These are phyloP conservation scores for Aspergillus eucalypticola DNA, from an alignment of 2,329 filamentous ascomycete species.

Conservation along the genomic window DNA sequence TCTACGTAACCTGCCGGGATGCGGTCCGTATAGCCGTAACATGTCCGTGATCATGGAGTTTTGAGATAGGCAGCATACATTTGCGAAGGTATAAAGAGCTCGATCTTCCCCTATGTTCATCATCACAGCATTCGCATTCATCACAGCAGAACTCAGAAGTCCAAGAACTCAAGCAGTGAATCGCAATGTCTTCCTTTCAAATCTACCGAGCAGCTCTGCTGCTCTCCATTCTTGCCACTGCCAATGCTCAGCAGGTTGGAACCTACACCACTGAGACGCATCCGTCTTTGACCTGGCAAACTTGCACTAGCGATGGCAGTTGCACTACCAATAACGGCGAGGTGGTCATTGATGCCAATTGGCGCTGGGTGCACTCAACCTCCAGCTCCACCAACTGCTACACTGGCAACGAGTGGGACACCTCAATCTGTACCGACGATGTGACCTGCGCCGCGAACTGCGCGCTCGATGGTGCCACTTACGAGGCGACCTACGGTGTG, in stretches of 20 bases:
- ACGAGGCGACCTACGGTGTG: conserved; percentile 54
- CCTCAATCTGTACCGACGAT: conserved; percentile 51
- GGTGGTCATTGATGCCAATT: conserved; percentile 58
- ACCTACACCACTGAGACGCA: conserved; percentile 37
- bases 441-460: conserved; percentile 57
- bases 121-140: conserved; percentile 6
- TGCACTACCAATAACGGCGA: conserved; percentile 54
- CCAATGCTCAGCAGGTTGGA: conserved; percentile 26
- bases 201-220: conserved; percentile 21
- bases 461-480: conserved; percentile 59
- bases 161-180: not conserved
- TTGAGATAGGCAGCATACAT: not conserved
- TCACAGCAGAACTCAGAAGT: not conserved
- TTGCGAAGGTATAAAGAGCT: conserved; percentile 1
- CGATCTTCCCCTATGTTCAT: not conserved
- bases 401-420: conserved; percentile 54
- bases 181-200: conserved; percentile 7
- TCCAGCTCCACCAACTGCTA: conserved; percentile 59
- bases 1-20: conserved; percentile 7
- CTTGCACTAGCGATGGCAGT: conserved; percentile 51
- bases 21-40: conserved; percentile 20
- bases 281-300: conserved; percentile 54
- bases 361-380: conserved; percentile 58
- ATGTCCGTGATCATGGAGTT: too few relatives aligned
- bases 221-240: conserved; percentile 14